Evolutionary conservation across 1,139 yeast species (phyloP), one percentile per base, ranked within the genome.

Genomic region (Geotrichum bryndzae): DNA sequence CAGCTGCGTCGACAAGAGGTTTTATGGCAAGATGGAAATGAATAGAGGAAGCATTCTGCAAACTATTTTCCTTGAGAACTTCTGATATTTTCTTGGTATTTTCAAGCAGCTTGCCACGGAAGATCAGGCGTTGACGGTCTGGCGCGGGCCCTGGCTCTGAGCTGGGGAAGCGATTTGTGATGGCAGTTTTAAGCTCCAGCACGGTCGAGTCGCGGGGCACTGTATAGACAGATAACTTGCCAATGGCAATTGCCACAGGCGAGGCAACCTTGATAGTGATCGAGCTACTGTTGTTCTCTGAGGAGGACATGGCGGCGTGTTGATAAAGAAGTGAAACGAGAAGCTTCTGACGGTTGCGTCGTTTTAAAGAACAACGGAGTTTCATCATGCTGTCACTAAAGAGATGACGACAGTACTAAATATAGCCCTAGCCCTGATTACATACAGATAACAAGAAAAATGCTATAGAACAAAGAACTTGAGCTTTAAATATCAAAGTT

Each of bases 121-220:
- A 62, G 27, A 62, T 62, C 38, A 62, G 31, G 4, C 64, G 57
- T 52, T 60, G 63, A n/a, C 61, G 29, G 22, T 62, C 61, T 22
- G 60, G 58, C 2, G 57, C 29, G 4, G 63, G 63, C 11, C 48
- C 58, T 18, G 57, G 51, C 25, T 48, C 53, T 7, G 31, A 50
- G 11, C 38, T 25, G 3, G 63, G 63, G 31, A 60, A 60, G 29
- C 48, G 53, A 5, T 50, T 33, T 1, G 46, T 22, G 10, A 60
- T 60, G 35, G 29, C 27, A 1, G 52, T 11, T 53, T 54, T 53
- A 6, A 57, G 56, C 11, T 53, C 45, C 11, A 54, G 25, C 18
- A 62, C 38, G 10, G 61, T 54, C 18, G 57, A 25, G 13, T 51
- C 54, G 13, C 50, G 54, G 18, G 51, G 33, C 15, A 60, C 46